phyloP scores from a whole-genome alignment of 306 rosid genomes.

The Vigna reflexopilosa region DNA sequence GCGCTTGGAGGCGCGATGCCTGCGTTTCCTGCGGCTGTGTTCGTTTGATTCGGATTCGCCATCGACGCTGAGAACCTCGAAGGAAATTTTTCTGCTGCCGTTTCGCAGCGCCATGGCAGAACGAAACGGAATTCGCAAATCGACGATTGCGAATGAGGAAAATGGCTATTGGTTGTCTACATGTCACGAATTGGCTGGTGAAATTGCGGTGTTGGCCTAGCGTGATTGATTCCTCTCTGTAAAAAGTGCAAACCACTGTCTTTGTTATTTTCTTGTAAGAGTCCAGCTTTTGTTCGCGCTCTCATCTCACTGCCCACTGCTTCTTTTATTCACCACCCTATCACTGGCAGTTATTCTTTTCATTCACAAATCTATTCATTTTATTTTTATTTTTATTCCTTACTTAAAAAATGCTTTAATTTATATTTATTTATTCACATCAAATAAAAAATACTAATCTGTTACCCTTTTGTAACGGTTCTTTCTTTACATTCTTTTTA shows the following conservation, averaged over 20 bases:
- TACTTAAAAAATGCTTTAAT: neutral
- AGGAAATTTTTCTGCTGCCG: slow-evolving; percentile 65
- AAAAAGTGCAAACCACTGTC: slow-evolving; percentile 14
- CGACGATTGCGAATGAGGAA: neutral
- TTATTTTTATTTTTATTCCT: neutral
- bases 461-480: too few relatives aligned
- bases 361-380: neutral
- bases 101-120: slow-evolving; percentile 73
- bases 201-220: neutral
- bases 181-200: neutral
- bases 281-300: slow-evolving; percentile 48
- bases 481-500: too few relatives aligned
- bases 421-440: neutral
- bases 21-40: slow-evolving; percentile 60
- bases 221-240: slow-evolving; percentile 5
- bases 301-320: slow-evolving; percentile 27
- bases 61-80: slow-evolving; percentile 69
- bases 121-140: slow-evolving; percentile 1
- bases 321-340: neutral
- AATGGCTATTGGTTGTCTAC: neutral
- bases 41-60: slow-evolving; percentile 53
- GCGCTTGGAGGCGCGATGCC: slow-evolving; percentile 54
- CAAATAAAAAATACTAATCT: neutral
- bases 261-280: neutral
- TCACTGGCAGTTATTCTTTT: neutral